These are phyloP conservation scores for Trichoderma endophyticum DNA, from an alignment of 2,329 filamentous ascomycete species.

Conservation along the genomic window DNA sequence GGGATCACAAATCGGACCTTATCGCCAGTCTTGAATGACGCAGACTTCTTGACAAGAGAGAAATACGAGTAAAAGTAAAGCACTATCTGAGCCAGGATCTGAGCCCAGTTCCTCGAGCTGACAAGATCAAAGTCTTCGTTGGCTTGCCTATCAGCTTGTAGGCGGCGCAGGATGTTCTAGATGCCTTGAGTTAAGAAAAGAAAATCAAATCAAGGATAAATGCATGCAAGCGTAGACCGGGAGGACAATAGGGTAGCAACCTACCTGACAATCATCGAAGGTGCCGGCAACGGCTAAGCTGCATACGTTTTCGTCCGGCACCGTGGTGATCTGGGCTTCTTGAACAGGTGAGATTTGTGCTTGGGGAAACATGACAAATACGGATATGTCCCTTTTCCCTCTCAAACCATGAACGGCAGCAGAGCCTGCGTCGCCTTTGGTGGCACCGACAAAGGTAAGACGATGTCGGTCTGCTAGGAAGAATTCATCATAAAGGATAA, in stretches of 20 bases:
- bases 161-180: constrained; percentile 85
- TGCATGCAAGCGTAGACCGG: neutral
- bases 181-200: constrained; percentile 81
- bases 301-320: constrained; percentile 86
- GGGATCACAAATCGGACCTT: constrained; percentile 84
- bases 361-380: constrained; percentile 92
- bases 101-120: constrained; percentile 94
- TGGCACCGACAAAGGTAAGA: constrained; percentile 81
- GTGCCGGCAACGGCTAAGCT: constrained; percentile 86
- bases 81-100: constrained; percentile 93
- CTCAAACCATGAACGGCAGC: constrained; percentile 93
- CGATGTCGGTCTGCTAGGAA: constrained; percentile 62
- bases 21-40: constrained; percentile 60
- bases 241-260: neutral
- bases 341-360: constrained; percentile 89
- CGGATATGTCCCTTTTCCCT: constrained; percentile 94
- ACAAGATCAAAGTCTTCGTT: constrained; percentile 83
- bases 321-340: constrained; percentile 96
- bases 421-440: constrained; percentile 85
- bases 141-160: constrained; percentile 82
- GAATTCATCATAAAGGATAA: neutral
- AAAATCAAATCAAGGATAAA: constrained; percentile 50
- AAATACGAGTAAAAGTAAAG: constrained; percentile 98
- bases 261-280: constrained; percentile 90
- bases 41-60: constrained; percentile 61